Percentiles rank a stretch among this genome's conserved stretches.
Conservation (phyloP, 805 yeast species). For the Clavispora santaluciae region DNA sequence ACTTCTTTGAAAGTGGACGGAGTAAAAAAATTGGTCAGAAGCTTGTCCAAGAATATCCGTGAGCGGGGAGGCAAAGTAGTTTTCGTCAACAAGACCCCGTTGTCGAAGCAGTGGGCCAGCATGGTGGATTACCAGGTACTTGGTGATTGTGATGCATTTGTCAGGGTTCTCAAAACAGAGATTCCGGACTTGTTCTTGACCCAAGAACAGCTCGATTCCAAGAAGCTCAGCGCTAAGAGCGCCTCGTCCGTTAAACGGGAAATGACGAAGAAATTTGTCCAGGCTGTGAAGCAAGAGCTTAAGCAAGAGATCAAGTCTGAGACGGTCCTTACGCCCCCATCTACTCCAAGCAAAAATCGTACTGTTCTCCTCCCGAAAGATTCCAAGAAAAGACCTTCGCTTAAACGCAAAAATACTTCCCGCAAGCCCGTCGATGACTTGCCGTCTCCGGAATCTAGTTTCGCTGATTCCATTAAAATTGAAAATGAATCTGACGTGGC, state of each 20-base stretch:
- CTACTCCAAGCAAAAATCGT: constrained; percentile 27
- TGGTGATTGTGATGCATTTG: constrained; percentile 82
- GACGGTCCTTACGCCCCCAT: constrained; percentile 28
- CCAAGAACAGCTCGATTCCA: constrained; percentile 46
- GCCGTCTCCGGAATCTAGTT: constrained; percentile 35
- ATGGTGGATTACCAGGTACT: constrained; percentile 75
- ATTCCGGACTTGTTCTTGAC: constrained; percentile 61
- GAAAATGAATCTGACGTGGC: constrained; percentile 13
- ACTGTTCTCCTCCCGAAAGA: constrained; percentile 12
- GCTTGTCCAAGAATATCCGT: constrained; percentile 65
- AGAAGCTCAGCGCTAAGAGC: constrained; percentile 26
- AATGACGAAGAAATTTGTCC: neutral
- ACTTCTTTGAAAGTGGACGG: constrained; percentile 92
- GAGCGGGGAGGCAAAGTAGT: constrained; percentile 76
- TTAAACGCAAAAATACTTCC: constrained; percentile 9
- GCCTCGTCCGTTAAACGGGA: constrained; percentile 1
- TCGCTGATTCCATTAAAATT: constrained; percentile 17
- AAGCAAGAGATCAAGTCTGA: constrained; percentile 11
- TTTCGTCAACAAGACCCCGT: constrained; percentile 64
- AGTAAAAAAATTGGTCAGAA: constrained; percentile 69
- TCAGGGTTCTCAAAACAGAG: constrained; percentile 46
- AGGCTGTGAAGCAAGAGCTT: constrained; percentile 5
- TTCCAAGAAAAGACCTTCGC: constrained; percentile 13
- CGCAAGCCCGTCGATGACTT: constrained; percentile 13
- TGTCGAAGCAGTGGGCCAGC: constrained; percentile 63